These are phyloP conservation scores for Cladophialophora bantiana DNA, from an alignment of 2,329 filamentous ascomycete species.

Conservation along the genomic window DNA sequence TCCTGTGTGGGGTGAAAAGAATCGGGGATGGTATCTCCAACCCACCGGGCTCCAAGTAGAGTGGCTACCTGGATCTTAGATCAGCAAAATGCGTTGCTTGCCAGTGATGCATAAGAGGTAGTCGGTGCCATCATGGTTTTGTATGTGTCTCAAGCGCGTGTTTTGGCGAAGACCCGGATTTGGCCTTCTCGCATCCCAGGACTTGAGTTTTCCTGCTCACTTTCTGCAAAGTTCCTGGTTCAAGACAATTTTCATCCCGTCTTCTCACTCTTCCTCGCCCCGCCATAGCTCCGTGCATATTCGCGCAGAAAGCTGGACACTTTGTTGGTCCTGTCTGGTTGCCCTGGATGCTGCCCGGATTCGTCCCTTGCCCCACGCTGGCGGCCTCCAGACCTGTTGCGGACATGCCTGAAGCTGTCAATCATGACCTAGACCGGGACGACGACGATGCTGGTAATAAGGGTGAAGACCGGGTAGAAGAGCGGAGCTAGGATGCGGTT, in stretches of 20 bases:
- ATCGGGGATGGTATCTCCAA: too few species aligned
- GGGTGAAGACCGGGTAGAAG: slow-evolving; percentile 35
- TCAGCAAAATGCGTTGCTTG: too few species aligned
- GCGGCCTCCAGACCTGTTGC: slow-evolving; percentile 14
- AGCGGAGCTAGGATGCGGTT: slow-evolving; percentile 32
- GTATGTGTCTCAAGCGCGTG: background rate
- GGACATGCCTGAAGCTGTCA: slow-evolving; percentile 34
- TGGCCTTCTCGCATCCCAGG: background rate
- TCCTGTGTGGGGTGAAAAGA: too few species aligned
- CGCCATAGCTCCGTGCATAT: slow-evolving; percentile 17
- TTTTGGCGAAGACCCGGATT: background rate
- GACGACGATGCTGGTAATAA: slow-evolving; percentile 29
- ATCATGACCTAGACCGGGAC: slow-evolving; percentile 34
- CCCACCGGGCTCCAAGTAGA: too few species aligned
- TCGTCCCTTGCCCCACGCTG: slow-evolving; percentile 10
- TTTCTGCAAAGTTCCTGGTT: background rate
- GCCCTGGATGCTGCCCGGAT: slow-evolving; percentile 7
- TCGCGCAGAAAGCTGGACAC: slow-evolving; percentile 12
- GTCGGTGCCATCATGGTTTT: background rate
- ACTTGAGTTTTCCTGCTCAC: background rate
- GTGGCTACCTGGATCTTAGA: too few species aligned
- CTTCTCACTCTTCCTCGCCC: background rate
- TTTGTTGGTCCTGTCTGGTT: slow-evolving; percentile 18
- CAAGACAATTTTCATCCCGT: background rate
- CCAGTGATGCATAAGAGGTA: too few species aligned